Evolutionary conservation across 2,329 filamentous ascomycete species (phyloP).

Genomic region (Meredithiella fracta): DNA sequence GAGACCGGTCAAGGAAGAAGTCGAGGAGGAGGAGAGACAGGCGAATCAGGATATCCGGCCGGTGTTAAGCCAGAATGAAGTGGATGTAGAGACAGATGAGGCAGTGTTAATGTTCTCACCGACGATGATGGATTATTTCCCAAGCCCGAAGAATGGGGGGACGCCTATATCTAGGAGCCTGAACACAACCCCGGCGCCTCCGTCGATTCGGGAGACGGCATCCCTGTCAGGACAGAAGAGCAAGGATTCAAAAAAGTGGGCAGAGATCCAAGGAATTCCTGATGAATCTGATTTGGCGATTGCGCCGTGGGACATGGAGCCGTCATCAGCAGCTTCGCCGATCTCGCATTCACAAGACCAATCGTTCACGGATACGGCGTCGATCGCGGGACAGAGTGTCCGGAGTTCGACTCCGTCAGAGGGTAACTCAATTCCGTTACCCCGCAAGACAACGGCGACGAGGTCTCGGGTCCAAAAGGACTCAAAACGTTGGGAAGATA

Average conservation of each 20-base stretch:
- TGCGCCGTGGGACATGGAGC: slow-evolving; percentile 4
- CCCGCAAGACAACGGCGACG: slow-evolving; percentile 3
- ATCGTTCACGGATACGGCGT: slow-evolving; percentile 3
- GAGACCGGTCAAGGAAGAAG: background rate
- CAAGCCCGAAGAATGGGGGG: background rate
- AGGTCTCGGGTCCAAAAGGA: slow-evolving; percentile 1
- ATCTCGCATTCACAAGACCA: background rate
- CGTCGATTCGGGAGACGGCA: background rate
- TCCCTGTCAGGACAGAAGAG: background rate
- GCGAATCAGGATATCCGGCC: background rate
- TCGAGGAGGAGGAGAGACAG: background rate
- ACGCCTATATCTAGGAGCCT: background rate
- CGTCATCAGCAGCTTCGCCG: background rate
- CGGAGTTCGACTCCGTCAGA: slow-evolving; percentile 1
- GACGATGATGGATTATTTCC: background rate
- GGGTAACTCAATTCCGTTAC: background rate
- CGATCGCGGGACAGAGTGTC: slow-evolving; percentile 4
- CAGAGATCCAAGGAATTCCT: slow-evolving; percentile 6
- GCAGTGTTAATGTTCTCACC: background rate
- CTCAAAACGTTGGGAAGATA: slow-evolving; percentile 8
- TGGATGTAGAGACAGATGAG: background rate
- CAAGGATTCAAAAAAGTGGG: slow-evolving; percentile 7
- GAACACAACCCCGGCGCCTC: background rate
- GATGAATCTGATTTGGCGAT: slow-evolving; percentile 5
- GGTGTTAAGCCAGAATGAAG: background rate